Percentiles rank a stretch among this genome's conserved stretches.
Conservation (phyloP, 345 rosid genomes). For the Corymbia maculata region DNA sequence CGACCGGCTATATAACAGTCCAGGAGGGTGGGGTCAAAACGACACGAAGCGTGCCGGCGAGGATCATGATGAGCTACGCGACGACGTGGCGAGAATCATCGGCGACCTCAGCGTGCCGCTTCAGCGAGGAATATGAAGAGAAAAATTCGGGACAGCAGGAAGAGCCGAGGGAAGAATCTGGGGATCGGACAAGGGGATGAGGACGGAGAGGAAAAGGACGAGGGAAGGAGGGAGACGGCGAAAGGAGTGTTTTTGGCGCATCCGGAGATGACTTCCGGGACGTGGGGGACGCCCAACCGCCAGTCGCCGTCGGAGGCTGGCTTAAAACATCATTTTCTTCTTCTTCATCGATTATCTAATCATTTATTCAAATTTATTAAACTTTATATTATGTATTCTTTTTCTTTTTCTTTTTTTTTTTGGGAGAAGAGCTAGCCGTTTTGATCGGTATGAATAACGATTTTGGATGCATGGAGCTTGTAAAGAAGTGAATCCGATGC, state of each 20-base stretch:
- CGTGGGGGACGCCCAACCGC: not conserved
- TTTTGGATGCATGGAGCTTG: not conserved
- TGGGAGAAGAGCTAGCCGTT: not conserved
- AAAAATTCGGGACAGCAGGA: not conserved
- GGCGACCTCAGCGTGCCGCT: constrained; percentile 22
- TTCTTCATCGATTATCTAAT: not conserved
- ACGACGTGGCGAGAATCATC: constrained; percentile 13
- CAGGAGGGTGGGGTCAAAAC: constrained; percentile 26
- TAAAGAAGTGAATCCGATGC: not conserved
- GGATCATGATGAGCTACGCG: not conserved
- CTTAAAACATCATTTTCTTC: not conserved
- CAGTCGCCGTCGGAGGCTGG: not conserved
- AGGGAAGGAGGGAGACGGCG: not conserved
- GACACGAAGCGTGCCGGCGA: constrained; percentile 17
- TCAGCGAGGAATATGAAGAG: not conserved
- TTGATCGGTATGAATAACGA: not conserved
- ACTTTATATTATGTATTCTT: not conserved
- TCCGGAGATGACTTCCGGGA: not conserved
- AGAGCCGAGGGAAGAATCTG: not conserved
- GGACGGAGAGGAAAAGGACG: not conserved
- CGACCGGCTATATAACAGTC: constrained; percentile 3
- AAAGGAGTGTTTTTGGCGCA: not conserved
- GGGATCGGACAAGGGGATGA: not conserved
- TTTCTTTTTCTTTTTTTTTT: not conserved
- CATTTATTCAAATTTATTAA: not conserved